Base-by-base conservation (phyloP, 176 grass and related monocot genomes). In the Puya raimondii region DNA sequence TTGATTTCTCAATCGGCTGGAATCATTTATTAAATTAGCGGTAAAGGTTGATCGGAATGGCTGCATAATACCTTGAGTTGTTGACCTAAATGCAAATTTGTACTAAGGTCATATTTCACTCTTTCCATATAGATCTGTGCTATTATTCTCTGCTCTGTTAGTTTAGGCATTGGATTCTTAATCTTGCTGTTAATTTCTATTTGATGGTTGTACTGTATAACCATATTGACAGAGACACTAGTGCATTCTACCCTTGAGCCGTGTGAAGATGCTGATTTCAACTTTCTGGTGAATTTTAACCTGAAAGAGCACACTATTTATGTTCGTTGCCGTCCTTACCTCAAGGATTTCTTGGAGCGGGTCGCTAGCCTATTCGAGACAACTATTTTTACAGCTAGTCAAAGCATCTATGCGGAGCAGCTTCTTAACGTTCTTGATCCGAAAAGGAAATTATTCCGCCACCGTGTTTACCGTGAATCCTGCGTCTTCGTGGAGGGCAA, bases 401-500 rank as follows among this genome's bases (percentile, higher is more conserved):
- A 90, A 81, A 90, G 94, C 53, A 88, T 99, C 53, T 99, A 94
- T 84, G 95, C 90, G 2, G 90, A 99, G 49, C 95, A 99, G 69
- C 88, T 99, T 23, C 81, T 94, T 25, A 99, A 99, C 80, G 80
- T 99, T 72, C 79, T 97, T 80, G 94, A 97, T 63, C 89, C 94
- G 11, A 97, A 92, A 88, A 92, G 89, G 53, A 97, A 81, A 70
- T 63, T 97, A 67, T 97, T 97, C 53, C 89, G 94, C 8, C 94
- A 97, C 70, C 85, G 86, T 65, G 87, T 93, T 68, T 97, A 97
- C 53, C 87, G 94, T 2, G 89, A 97, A 61, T 90, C 89, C 12
- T 97, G 94, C 49, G 86, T 97, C 48, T 97, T 81, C 68, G 94
- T 97, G 53, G 94, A 97, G 81, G 89, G 94, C n/a, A 97, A 93